These are phyloP conservation scores for Begonia peltatifolia DNA, from an alignment of 306 rosid genomes.

Conservation along the genomic window DNA sequence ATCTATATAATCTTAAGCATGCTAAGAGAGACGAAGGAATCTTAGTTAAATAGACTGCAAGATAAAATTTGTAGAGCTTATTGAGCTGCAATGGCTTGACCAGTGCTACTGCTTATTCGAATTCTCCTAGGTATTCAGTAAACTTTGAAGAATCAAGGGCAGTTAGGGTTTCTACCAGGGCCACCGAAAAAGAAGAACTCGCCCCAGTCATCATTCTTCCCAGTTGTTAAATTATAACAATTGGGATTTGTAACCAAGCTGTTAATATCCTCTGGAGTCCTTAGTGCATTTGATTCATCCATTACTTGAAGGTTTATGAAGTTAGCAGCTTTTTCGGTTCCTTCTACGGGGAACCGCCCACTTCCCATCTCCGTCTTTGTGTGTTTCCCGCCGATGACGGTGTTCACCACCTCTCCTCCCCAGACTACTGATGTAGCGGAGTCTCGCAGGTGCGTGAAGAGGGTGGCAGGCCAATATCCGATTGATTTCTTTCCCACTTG, in stretches of 20 bases:
- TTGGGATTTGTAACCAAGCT: constrained; percentile 71
- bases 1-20: too few relatives aligned
- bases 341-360: constrained; percentile 83
- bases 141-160: constrained; percentile 24
- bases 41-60: too few relatives aligned
- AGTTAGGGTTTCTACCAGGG: constrained; percentile 74
- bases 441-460: constrained; percentile 80
- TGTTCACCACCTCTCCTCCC: constrained; percentile 98
- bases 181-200: constrained; percentile 95
- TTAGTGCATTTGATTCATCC: constrained; percentile 76
- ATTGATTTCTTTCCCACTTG: constrained; percentile 70
- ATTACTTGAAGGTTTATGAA: constrained; percentile 79
- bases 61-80: too few relatives aligned
- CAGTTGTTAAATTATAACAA: constrained; percentile 80
- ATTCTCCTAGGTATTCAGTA: too few relatives aligned
- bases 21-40: too few relatives aligned
- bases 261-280: constrained; percentile 64
- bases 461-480: constrained; percentile 94
- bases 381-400: constrained; percentile 65
- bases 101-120: too few relatives aligned
- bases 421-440: constrained; percentile 91
- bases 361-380: constrained; percentile 95
- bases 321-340: constrained; percentile 76
- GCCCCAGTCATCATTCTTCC: constrained; percentile 88
- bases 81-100: too few relatives aligned